Evolutionary conservation across 2,329 filamentous ascomycete species (phyloP).

Genomic region (Hymenoscyphus infarciens): DNA sequence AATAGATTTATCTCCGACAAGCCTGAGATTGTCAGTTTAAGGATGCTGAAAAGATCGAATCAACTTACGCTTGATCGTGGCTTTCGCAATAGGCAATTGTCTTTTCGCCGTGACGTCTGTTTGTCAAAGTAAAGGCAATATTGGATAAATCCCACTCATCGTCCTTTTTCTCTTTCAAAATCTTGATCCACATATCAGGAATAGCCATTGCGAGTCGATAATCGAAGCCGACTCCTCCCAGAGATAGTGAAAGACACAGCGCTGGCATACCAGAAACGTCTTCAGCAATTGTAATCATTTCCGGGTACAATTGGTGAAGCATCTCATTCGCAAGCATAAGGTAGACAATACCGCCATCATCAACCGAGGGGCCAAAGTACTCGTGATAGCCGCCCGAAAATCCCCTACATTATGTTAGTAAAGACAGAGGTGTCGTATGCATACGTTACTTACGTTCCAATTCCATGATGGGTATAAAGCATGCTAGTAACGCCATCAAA

Average conservation of each 20-base stretch:
- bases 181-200: slow-evolving; percentile 99
- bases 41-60: background rate
- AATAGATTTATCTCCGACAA: slow-evolving; percentile 93
- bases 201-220: slow-evolving; percentile 97
- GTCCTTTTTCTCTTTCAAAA: slow-evolving; percentile 89
- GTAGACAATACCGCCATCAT: slow-evolving; percentile 92
- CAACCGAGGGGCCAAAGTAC: slow-evolving; percentile 86
- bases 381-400: slow-evolving; percentile 98
- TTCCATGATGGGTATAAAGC: slow-evolving; percentile 93
- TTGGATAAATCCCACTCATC: slow-evolving; percentile 81
- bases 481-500: slow-evolving; percentile 99
- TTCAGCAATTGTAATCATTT: slow-evolving; percentile 87
- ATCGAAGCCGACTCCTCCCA: slow-evolving; percentile 94
- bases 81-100: slow-evolving; percentile 97
- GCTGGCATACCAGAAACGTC: slow-evolving; percentile 98
- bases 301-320: slow-evolving; percentile 85
- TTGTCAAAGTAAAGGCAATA: slow-evolving; percentile 84
- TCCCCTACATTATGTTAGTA: slow-evolving; percentile 52
- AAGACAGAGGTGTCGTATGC: background rate
- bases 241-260: slow-evolving; percentile 78
- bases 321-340: slow-evolving; percentile 96
- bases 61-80: slow-evolving; percentile 88
- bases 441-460: slow-evolving; percentile 72
- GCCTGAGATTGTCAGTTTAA: slow-evolving; percentile 46
- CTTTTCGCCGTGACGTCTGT: slow-evolving; percentile 93